These are phyloP conservation scores for Abrus pulchellus DNA, from an alignment of 306 rosid species.

Conservation along the genomic window DNA sequence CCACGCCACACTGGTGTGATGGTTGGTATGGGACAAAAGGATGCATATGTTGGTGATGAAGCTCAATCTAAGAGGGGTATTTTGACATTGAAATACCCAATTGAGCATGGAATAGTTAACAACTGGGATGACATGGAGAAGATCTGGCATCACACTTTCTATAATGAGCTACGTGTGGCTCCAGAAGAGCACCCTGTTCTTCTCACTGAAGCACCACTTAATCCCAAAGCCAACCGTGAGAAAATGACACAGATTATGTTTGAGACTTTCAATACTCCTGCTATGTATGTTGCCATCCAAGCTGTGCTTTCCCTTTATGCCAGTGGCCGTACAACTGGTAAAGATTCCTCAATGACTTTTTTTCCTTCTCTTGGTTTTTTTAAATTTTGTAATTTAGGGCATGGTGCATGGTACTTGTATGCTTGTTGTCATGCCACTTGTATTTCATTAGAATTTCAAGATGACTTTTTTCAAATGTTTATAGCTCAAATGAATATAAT, in stretches of 20 bases:
- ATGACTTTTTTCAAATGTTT: neutral
- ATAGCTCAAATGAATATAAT: too few species aligned
- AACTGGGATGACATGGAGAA: conserved; percentile 99
- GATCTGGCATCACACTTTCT: conserved; percentile 99
- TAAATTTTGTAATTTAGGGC: neutral
- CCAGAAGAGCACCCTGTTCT: conserved; percentile 99
- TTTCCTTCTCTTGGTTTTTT: neutral
- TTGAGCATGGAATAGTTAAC: conserved; percentile 95
- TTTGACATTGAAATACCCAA: conserved; percentile 89
- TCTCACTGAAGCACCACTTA: conserved; percentile 96
- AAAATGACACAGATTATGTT: conserved; percentile 98
- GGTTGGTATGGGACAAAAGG: conserved; percentile 99
- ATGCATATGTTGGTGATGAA: conserved; percentile 97
- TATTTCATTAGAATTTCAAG: neutral
- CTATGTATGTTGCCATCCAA: conserved; percentile 97
- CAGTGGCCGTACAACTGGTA: conserved; percentile 98
- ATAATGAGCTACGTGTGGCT: conserved; percentile 93
- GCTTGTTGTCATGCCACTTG: neutral
- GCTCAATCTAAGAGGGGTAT: conserved; percentile 98
- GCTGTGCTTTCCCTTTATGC: conserved; percentile 98
- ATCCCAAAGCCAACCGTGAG: conserved; percentile 97
- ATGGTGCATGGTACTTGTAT: neutral
- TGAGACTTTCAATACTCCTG: conserved; percentile 95
- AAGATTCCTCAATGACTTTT: conserved; percentile 36
- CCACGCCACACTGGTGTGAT: conserved; percentile 98